Conservation (phyloP, 768 basidiomycete genomes). For the Cubamyces sp. region DNA sequence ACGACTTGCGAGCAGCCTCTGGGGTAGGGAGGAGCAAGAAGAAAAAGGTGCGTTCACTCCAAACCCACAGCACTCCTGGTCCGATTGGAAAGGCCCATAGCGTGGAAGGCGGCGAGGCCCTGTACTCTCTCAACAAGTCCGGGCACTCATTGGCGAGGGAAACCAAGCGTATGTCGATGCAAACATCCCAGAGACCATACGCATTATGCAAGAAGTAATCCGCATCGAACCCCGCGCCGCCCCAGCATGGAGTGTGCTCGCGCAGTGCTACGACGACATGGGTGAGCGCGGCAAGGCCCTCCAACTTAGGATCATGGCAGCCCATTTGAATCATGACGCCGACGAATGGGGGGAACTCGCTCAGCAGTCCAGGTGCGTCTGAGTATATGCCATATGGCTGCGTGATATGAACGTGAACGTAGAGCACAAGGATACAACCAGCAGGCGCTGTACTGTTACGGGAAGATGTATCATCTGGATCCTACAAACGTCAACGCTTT, state of each 20-base stretch:
- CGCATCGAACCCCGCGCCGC: slow-evolving; percentile 87
- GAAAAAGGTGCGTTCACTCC: slow-evolving; percentile 43
- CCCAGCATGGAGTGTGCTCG: slow-evolving; percentile 86
- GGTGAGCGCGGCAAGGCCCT: slow-evolving; percentile 71
- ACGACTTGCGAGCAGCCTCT: slow-evolving; percentile 74
- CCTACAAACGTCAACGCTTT: slow-evolving; percentile 82
- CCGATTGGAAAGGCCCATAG: slow-evolving; percentile 9
- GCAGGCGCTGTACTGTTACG: slow-evolving; percentile 91
- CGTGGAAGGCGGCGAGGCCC: slow-evolving; percentile 57
- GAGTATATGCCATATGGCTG: not conserved
- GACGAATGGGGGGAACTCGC: slow-evolving; percentile 91
- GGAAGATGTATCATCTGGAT: slow-evolving; percentile 79
- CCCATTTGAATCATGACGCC: slow-evolving; percentile 81
- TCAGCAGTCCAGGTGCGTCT: slow-evolving; percentile 59
- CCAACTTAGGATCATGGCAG: slow-evolving; percentile 86
- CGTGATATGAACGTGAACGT: not conserved
- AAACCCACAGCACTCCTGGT: not conserved
- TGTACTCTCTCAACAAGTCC: slow-evolving; percentile 69
- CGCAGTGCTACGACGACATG: slow-evolving; percentile 79
- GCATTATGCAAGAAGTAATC: slow-evolving; percentile 89
- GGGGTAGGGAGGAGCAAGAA: slow-evolving; percentile 62
- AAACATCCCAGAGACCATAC: slow-evolving; percentile 67
- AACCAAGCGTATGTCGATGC: slow-evolving; percentile 85
- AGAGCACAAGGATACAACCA: slow-evolving; percentile 76
- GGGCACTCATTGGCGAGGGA: slow-evolving; percentile 78